These are phyloP conservation scores for Ophiobolus disseminans DNA, from an alignment of 2,329 filamentous ascomycete genomes.

Conservation along the genomic window DNA sequence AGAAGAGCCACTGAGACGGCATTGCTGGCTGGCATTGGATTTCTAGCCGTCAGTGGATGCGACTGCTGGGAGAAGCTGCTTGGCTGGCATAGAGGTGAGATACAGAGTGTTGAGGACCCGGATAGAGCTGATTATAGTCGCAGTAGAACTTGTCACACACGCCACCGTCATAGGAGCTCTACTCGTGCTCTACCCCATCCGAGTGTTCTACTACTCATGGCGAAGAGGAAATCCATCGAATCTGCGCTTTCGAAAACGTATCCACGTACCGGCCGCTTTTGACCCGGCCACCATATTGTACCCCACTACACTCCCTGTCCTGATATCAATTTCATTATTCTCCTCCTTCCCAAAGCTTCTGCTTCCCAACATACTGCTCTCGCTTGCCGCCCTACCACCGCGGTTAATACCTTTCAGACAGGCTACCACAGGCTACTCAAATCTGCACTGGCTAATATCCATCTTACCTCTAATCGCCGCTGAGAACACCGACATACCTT, in stretches of 20 bases:
- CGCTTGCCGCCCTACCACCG: constrained; percentile 77
- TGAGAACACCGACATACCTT: constrained; percentile 52
- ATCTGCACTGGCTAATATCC: constrained; percentile 80
- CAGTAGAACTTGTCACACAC: constrained; percentile 53
- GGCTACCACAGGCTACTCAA: constrained; percentile 64
- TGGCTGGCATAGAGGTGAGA: constrained; percentile 52
- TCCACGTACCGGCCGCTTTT: constrained; percentile 76
- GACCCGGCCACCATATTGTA: constrained; percentile 93
- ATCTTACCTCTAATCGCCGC: constrained; percentile 70
- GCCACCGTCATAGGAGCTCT: constrained; percentile 39
- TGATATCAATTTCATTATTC: constrained; percentile 78
- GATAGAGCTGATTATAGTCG: constrained; percentile 2
- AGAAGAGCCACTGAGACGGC: constrained; percentile 66
- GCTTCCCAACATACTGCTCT: constrained; percentile 81
- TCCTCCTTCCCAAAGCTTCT: constrained; percentile 67
- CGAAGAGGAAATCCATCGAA: constrained; percentile 29
- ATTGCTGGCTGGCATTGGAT: constrained; percentile 61
- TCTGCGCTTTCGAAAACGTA: constrained; percentile 51
- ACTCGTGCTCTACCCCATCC: constrained; percentile 48
- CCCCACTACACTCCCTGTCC: constrained; percentile 75
- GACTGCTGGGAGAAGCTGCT: constrained; percentile 42
- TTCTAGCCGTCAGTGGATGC: constrained; percentile 53
- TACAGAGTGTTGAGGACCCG: background rate
- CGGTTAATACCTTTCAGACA: constrained; percentile 72
- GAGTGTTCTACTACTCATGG: constrained; percentile 45